Base-by-base conservation (phyloP, 2,329 filamentous ascomycete genomes). In the Gyromitra esculenta region DNA sequence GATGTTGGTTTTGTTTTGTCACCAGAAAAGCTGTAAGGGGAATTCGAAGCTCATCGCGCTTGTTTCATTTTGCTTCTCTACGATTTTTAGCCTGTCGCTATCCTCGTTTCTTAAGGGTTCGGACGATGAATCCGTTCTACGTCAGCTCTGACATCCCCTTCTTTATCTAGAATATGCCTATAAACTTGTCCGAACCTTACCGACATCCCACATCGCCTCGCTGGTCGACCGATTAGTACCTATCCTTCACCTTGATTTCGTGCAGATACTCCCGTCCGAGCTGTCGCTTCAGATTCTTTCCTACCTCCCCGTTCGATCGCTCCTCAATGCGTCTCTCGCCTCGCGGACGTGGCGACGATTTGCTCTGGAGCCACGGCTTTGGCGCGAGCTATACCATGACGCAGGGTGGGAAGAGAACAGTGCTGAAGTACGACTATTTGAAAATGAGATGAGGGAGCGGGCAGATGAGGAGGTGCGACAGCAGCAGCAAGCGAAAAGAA, bases 221-320 rank as follows among this genome's bases (percentile, higher is more conserved):
- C 92, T 97, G 68, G 92, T 97, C 60, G 89, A 94, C 70, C 89
- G 91, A 78, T 85, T 97, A 18, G 92, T 91, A 78, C 92, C 94
- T 2, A 88, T 94, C 67, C 90, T 98, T 1, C 94, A 97, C 83
- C 95, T 97, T 84, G 93, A 99, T 84, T 97, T 97, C 70, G 90
- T 97, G 54, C 86, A 89, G 79, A 90, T 93, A 81, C 88, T 99
- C 0, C 96, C 96, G 0, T 90, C 92, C 35, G 96, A 99, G 83
- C 92, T 99, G 81, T 96, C 93, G 77, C 90, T 96, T 57, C 91
- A 96, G 81, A 91, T 98, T 57, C 90, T 99, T 56, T 91, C 91
- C 15, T 96, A 94, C 82, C 90, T 99, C 64, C 92, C 94, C 70
- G 91, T 94, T 0, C 83, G 89, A 37, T 96, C 94, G 0, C 86